A percentile compares a stretch with the other conserved stretches of the same genome.
Evolutionary conservation across 139 green algal genomes (phyloP).

Genomic region (Closterium sp.): DNA sequence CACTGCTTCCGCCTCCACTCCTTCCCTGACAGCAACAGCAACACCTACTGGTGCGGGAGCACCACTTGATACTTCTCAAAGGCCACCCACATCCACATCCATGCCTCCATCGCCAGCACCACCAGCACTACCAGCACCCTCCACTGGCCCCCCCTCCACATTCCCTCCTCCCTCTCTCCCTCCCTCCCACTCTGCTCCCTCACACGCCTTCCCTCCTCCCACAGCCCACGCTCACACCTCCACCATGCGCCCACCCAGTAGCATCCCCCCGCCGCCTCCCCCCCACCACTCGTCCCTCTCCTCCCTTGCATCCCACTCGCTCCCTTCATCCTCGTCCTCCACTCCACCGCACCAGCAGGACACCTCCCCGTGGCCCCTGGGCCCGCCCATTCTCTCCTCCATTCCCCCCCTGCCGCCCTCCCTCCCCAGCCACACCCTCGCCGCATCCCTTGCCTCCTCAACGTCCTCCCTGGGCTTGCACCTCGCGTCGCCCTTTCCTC

Average conservation of each 20-base stretch:
- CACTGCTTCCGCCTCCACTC: neutral
- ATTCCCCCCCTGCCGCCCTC: neutral
- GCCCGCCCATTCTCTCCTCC: neutral
- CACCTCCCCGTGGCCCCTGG: neutral
- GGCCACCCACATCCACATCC: neutral
- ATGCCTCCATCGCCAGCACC: neutral
- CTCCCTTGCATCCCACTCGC: neutral
- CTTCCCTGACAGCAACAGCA: neutral
- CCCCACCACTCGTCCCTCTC: neutral
- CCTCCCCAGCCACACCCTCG: neutral
- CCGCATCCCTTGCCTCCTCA: neutral
- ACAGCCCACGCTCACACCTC: neutral
- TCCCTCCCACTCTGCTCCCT: neutral
- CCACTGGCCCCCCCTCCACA: neutral
- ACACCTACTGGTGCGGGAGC: neutral
- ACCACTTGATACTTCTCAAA: neutral
- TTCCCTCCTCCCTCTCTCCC: neutral
- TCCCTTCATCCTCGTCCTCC: neutral
- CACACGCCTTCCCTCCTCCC: neutral
- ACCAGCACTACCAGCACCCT: neutral
- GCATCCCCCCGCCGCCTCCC: neutral
- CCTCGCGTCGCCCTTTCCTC: neutral
- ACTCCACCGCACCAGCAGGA: neutral
- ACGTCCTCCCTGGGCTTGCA: neutral
- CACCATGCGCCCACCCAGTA: neutral